phyloP scores from a whole-genome alignment of 371 early-diverging fungal species.

The Haplosporangium sp. region DNA sequence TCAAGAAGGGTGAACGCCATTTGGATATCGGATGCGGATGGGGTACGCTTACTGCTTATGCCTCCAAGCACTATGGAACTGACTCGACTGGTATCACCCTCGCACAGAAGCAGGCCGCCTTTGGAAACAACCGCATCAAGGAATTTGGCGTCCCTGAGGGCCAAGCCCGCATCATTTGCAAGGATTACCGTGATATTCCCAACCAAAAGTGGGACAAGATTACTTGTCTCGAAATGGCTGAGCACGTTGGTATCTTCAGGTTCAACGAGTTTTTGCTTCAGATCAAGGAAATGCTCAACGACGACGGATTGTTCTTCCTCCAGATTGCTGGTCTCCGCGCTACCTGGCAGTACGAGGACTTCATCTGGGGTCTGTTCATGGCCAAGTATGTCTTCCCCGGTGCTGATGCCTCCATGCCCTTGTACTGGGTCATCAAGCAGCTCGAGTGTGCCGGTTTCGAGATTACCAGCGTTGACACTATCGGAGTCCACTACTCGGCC shows the following conservation, averaged over 20 bases:
- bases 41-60: conserved; percentile 93
- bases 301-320: conserved; percentile 97
- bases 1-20: conserved; percentile 90
- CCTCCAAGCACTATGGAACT: conserved; percentile 89
- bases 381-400: conserved; percentile 98
- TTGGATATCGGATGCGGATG: conserved; percentile 99
- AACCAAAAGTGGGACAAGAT: conserved; percentile 92
- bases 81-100: conserved; percentile 95
- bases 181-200: conserved; percentile 98
- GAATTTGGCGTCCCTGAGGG: conserved; percentile 82
- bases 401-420: conserved; percentile 96
- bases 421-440: conserved; percentile 93
- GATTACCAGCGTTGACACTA: conserved; percentile 87
- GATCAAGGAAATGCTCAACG: conserved; percentile 93
- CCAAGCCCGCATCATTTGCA: conserved; percentile 85
- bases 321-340: conserved; percentile 96
- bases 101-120: conserved; percentile 90
- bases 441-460: conserved; percentile 95
- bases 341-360: conserved; percentile 91
- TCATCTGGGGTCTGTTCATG: conserved; percentile 96
- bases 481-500: conserved; percentile 97
- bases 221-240: conserved; percentile 97
- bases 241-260: conserved; percentile 95
- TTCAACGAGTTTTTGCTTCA: conserved; percentile 93
- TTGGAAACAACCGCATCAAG: conserved; percentile 85